Evolutionary conservation across 2,329 filamentous ascomycete species (phyloP).

Genomic region (Blastomyces parvus): DNA sequence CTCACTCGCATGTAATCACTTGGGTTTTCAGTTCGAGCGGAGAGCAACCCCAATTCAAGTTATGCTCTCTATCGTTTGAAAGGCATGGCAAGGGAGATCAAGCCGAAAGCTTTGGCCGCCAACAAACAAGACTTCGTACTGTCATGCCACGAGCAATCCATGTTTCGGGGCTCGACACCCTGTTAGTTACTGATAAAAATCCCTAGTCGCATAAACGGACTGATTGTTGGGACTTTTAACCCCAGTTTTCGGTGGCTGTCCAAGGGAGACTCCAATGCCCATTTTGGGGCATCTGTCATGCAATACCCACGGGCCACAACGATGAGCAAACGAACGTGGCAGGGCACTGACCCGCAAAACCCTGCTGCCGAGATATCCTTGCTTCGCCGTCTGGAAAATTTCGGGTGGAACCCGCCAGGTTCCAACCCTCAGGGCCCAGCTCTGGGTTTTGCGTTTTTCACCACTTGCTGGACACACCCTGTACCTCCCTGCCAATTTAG

Average conservation of each 20-base stretch:
- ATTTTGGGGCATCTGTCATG: neutral
- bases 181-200: neutral
- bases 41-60: neutral
- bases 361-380: neutral
- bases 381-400: neutral
- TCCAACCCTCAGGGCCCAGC: neutral
- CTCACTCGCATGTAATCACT: neutral
- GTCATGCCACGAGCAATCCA: neutral
- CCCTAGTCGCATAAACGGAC: neutral
- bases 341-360: neutral
- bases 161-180: neutral
- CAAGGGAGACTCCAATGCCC: neutral
- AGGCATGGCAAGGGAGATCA: neutral
- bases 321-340: neutral
- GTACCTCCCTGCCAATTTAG: no score
- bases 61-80: neutral
- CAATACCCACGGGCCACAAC: neutral
- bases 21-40: neutral
- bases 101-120: neutral
- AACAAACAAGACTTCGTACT: neutral
- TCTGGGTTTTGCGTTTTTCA: neutral
- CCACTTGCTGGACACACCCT: no score
- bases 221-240: neutral
- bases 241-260: neutral
- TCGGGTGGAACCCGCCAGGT: neutral